phyloP scores from a whole-genome alignment of 331 rosid genomes.

The Malus hybrid region DNA sequence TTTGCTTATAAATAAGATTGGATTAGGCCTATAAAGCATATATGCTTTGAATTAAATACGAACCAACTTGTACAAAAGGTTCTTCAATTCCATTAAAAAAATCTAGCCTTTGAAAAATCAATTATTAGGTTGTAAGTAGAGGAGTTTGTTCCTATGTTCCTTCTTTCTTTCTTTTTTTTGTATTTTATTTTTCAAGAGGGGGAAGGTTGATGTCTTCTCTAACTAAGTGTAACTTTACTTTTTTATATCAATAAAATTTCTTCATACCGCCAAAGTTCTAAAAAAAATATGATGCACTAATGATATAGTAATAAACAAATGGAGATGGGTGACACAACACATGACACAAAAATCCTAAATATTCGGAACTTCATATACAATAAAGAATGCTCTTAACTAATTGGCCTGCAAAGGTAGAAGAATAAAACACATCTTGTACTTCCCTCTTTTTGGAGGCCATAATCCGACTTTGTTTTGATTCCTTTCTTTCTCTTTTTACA shows the following conservation, averaged over 20 bases:
- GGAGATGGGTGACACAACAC: not conserved
- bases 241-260: no score
- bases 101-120: not conserved
- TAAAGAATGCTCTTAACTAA: no score
- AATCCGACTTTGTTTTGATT: conserved; percentile 1
- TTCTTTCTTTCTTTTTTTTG: no score
- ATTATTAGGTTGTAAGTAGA: no score
- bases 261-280: no score
- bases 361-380: not conserved
- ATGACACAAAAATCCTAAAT: not conserved
- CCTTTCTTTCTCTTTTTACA: not conserved
- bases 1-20: not conserved
- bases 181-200: no score
- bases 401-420: not conserved
- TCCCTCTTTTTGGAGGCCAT: conserved; percentile 8
- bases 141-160: no score
- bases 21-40: not conserved
- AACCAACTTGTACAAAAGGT: not conserved
- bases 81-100: not conserved
- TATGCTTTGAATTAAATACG: not conserved
- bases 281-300: not conserved
- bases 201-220: no score
- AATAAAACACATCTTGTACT: not conserved
- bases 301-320: not conserved
- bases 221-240: no score